Percentiles rank a stretch among this genome's conserved stretches.
phyloP scores from a whole-genome alignment of 1,284 basidiomycete genomes.

The Ustanciosporium gigantosporum region DNA sequence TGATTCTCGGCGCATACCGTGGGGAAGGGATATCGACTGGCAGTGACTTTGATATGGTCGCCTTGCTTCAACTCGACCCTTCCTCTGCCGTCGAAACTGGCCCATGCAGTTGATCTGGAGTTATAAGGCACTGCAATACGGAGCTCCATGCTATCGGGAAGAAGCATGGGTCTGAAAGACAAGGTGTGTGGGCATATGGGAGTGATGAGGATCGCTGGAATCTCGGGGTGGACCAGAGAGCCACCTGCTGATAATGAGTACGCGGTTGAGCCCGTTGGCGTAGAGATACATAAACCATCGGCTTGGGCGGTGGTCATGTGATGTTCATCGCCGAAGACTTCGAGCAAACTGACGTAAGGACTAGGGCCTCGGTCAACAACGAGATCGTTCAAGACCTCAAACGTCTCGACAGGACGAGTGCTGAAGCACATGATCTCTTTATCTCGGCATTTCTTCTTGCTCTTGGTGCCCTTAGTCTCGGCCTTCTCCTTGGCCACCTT shows the following conservation, averaged over 20 bases:
- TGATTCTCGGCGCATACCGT: slow-evolving; percentile 97
- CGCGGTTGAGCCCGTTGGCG: slow-evolving; percentile 95
- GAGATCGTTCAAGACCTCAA: slow-evolving; percentile 96
- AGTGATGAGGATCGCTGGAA: slow-evolving; percentile 92
- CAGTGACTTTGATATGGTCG: slow-evolving; percentile 98
- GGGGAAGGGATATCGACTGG: slow-evolving; percentile 97
- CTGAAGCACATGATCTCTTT: slow-evolving; percentile 98
- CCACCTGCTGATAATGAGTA: slow-evolving; percentile 94
- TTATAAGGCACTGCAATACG: slow-evolving; percentile 98
- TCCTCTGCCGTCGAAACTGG: slow-evolving; percentile 95
- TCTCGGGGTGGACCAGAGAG: slow-evolving; percentile 95
- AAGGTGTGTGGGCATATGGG: slow-evolving; percentile 98
- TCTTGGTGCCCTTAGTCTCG: slow-evolving; percentile 68
- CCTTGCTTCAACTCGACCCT: slow-evolving; percentile 83
- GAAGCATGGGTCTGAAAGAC: slow-evolving; percentile 91
- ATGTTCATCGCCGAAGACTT: slow-evolving; percentile 97
- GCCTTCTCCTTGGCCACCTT: slow-evolving; percentile 68
- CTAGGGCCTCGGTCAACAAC: slow-evolving; percentile 98
- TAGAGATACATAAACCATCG: slow-evolving; percentile 92
- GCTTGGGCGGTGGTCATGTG: slow-evolving; percentile 99
- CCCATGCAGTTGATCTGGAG: slow-evolving; percentile 97
- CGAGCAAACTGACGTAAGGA: slow-evolving; percentile 92
- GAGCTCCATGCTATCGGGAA: slow-evolving; percentile 98
- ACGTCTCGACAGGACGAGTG: slow-evolving; percentile 90
- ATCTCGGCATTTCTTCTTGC: slow-evolving; percentile 68